These are phyloP conservation scores for Psilocybe mexicana DNA, from an alignment of 1,284 basidiomycete species.

Conservation along the genomic window DNA sequence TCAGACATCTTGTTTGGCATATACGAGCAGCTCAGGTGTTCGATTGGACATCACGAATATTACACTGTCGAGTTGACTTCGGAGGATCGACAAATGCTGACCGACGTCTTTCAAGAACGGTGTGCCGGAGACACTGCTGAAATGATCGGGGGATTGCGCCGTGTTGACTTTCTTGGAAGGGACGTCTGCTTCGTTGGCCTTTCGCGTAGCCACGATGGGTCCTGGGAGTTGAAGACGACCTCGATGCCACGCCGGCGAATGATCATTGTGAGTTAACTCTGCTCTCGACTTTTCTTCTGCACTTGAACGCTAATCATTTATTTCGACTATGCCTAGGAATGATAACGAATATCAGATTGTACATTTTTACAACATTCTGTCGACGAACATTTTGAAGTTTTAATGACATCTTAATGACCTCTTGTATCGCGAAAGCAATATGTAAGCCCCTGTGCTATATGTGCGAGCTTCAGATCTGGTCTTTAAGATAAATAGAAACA, in stretches of 20 bases:
- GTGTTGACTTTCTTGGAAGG: slow-evolving; percentile 19
- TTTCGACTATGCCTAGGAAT: background rate
- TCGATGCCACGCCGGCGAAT: slow-evolving; percentile 11
- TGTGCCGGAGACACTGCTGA: slow-evolving; percentile 15
- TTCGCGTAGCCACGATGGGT: slow-evolving; percentile 11
- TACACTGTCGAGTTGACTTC: slow-evolving; percentile 17
- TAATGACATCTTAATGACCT: no score
- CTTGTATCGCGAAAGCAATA: no score
- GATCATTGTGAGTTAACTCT: slow-evolving; percentile 13
- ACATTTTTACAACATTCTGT: no score
- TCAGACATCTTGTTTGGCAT: slow-evolving; percentile 17
- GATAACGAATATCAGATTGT: background rate
- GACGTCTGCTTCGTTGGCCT: slow-evolving; percentile 18
- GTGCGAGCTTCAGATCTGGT: no score
- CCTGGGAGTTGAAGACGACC: slow-evolving; percentile 20
- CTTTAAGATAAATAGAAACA: no score
- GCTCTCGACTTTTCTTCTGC: background rate
- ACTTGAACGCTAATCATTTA: background rate
- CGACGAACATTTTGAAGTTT: no score
- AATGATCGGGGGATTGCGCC: slow-evolving; percentile 13
- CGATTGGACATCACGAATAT: slow-evolving; percentile 20
- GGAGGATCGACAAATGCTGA: slow-evolving; percentile 15
- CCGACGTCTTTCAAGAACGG: slow-evolving; percentile 15
- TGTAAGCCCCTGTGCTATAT: background rate
- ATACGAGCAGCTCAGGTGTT: slow-evolving; percentile 14